Evolutionary conservation across 1,284 basidiomycete species (phyloP), one percentile per base, ranked within the genome.

Genomic region (Singerocomus inundabilis): DNA sequence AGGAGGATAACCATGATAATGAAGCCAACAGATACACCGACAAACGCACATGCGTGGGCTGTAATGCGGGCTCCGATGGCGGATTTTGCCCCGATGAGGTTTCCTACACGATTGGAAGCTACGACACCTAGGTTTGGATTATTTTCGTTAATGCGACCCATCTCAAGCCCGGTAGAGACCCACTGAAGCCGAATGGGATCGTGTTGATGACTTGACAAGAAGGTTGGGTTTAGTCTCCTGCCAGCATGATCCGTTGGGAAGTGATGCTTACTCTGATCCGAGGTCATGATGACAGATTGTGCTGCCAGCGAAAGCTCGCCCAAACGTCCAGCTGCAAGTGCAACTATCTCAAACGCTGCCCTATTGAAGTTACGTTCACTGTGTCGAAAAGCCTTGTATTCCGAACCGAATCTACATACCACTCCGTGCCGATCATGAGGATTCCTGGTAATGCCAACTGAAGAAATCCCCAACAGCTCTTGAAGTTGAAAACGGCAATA

Each of bases 271-370:
- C 85, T 83, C 67, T 90, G 87, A 61, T 90, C 88, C 11, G 82
- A 80, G n/a, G 88, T 90, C 84, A 90, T 88, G 51, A 90, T 88
- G 35, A 88, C 82, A 1, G 84, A 84, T 61, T 91, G 87, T 2
- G 85, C 85, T 5, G 84, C 86, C 16, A 90, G 73, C 1, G 85
- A 71, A 32, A 85, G 62, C n/a, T 77, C 60, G 9, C 86, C 85
- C 1, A 91, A 71, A 18, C 79, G 72, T 15, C 85, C 86, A 9
- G 88, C 87, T n/a, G 84, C 84, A 18, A 89, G 69, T 5, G 86
- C 87, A 7, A 89, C 88, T 35, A 89, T 88, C 61, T 90, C 86
- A 56, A 89, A 89, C 0, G 86, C 86, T 38, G 83, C 82, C 85
- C 85, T 88, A 46, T 38, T 37, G 43, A 32, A n/a, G 41, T n/a